A percentile compares a stretch with the other conserved stretches of the same genome.
These are phyloP conservation scores for Primulina tabacum DNA, from an alignment of 257 asterid genomes.

Conservation along the genomic window DNA sequence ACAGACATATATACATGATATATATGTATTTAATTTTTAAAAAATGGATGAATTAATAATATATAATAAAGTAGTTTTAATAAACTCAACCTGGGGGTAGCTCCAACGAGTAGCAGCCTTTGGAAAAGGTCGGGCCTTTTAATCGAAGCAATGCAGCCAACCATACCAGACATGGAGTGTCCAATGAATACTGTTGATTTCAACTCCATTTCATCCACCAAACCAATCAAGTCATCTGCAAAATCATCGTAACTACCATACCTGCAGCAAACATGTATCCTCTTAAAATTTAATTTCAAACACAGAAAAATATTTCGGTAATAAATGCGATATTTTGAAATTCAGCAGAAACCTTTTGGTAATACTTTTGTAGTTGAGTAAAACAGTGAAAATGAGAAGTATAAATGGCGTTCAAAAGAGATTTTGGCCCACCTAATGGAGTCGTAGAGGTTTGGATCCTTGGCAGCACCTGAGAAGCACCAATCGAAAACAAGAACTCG, in stretches of 20 bases:
- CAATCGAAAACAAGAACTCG: slow-evolving; percentile 67
- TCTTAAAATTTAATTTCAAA: no score
- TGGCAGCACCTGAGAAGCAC: slow-evolving; percentile 72
- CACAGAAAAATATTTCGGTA: no score
- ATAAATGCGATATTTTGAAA: no score
- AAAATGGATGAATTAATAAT: no score
- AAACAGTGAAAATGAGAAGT: no score
- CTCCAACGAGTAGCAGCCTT: slow-evolving; percentile 55
- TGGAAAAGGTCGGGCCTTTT: slow-evolving; percentile 67
- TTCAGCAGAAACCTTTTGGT: no score
- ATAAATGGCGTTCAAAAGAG: neutral
- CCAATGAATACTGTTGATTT: slow-evolving; percentile 60
- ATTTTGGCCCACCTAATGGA: slow-evolving; percentile 25
- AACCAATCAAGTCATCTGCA: slow-evolving; percentile 62
- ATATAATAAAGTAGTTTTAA: no score
- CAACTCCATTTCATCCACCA: slow-evolving; percentile 64
- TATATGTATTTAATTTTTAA: no score
- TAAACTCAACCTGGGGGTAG: slow-evolving; percentile 62
- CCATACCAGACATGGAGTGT: slow-evolving; percentile 90
- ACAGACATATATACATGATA: no score
- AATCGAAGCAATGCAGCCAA: slow-evolving; percentile 80
- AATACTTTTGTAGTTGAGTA: no score
- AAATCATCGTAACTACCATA: slow-evolving; percentile 58
- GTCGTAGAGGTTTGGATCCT: slow-evolving; percentile 46
- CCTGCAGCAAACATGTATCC: slow-evolving; percentile 16